phyloP scores from a whole-genome alignment of 2,329 filamentous ascomycete species.

The Pseudogymnoascus sp. region DNA sequence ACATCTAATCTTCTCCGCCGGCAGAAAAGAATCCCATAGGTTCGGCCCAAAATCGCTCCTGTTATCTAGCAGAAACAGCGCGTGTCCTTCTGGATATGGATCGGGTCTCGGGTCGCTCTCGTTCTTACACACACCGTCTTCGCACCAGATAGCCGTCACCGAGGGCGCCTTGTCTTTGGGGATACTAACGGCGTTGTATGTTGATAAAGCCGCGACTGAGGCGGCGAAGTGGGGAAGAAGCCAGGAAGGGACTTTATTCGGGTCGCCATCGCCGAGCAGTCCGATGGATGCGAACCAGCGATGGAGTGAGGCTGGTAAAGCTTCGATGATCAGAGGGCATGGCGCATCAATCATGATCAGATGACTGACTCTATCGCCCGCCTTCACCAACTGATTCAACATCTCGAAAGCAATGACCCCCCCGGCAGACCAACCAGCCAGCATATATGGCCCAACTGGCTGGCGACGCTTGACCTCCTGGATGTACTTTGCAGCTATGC shows the following conservation, averaged over 20 bases:
- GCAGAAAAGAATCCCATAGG: constrained; percentile 59
- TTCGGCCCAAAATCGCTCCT: constrained; percentile 62
- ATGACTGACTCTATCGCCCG: constrained; percentile 47
- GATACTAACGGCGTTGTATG: constrained; percentile 58
- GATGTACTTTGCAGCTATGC: constrained; percentile 56
- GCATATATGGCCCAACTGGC: constrained; percentile 55
- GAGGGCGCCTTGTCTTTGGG: constrained; percentile 49
- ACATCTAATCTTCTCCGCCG: constrained; percentile 51
- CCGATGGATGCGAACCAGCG: constrained; percentile 66
- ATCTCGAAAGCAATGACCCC: constrained; percentile 65
- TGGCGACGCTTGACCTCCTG: constrained; percentile 64
- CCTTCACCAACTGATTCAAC: constrained; percentile 48
- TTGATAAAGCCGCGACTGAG: constrained; percentile 57
- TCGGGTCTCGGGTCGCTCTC: constrained; percentile 57
- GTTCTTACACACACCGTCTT: constrained; percentile 62
- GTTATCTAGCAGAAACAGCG: constrained; percentile 64
- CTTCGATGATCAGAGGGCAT: constrained; percentile 58
- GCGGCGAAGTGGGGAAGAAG: constrained; percentile 64
- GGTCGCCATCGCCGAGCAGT: constrained; percentile 54
- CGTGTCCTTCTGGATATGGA: constrained; percentile 50
- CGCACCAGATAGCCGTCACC: constrained; percentile 60
- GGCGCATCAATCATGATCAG: constrained; percentile 60
- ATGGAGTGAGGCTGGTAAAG: constrained; percentile 53
- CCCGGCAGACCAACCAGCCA: constrained; percentile 70
- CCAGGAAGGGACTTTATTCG: constrained; percentile 59